Conservation (phyloP, 2,329 filamentous ascomycete genomes). For the Pestalotiopsis sp. region DNA sequence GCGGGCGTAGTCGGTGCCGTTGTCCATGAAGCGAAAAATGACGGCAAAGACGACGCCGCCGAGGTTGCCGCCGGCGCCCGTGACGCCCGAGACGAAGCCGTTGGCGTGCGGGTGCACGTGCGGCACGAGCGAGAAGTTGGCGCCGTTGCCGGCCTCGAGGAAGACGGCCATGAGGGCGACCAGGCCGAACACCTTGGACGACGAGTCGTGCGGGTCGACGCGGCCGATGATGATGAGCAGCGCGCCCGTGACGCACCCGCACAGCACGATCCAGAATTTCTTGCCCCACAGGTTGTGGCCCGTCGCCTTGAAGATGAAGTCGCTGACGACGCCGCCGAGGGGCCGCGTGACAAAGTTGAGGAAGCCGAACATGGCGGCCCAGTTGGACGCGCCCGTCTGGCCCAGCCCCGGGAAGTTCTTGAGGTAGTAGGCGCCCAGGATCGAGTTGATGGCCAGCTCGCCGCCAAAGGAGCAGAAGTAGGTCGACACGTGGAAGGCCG, state of each 20-base stretch:
- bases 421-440: conserved; percentile 62
- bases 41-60: conserved; percentile 85
- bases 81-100: conserved; percentile 74
- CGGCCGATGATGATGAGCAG: conserved; percentile 65
- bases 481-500: conserved; percentile 55
- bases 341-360: conserved; percentile 72
- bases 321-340: conserved; percentile 61
- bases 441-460: conserved; percentile 64
- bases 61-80: conserved; percentile 80
- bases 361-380: conserved; percentile 77
- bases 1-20: conserved; percentile 67
- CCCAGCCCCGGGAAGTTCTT: conserved; percentile 61
- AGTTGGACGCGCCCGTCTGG: conserved; percentile 59
- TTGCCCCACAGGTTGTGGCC: conserved; percentile 44
- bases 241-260: conserved; percentile 64
- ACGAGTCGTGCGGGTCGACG: conserved; percentile 62
- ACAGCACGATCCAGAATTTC: conserved; percentile 62
- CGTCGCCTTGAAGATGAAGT: conserved; percentile 47
- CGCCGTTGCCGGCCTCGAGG: conserved; percentile 81
- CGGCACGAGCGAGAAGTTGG: conserved; percentile 84
- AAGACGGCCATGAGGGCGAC: conserved; percentile 80
- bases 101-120: conserved; percentile 86
- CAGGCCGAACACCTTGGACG: conserved; percentile 71
- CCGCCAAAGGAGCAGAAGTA: conserved; percentile 67
- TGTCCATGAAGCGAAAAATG: conserved; percentile 73